phyloP scores from a whole-genome alignment of 2,329 filamentous ascomycete genomes.

The Monilinia polystroma region DNA sequence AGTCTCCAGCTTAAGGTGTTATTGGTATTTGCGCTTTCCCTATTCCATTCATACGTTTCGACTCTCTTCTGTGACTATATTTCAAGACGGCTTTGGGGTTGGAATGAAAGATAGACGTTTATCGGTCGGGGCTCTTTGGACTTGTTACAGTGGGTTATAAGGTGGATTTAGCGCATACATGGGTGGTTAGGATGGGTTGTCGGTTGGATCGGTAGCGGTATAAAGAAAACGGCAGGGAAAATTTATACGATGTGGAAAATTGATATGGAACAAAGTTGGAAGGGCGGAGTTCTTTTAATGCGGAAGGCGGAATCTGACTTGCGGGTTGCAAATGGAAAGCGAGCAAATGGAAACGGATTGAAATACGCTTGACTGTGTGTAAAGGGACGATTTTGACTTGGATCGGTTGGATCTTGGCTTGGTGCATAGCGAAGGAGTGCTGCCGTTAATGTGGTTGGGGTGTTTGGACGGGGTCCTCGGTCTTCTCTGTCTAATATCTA shows the following conservation, averaged over 20 bases:
- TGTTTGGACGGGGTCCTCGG: constrained; percentile 29
- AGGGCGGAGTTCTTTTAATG: constrained; percentile 42
- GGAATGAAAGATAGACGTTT: constrained; percentile 38
- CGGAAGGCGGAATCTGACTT: constrained; percentile 38
- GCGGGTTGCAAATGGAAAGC: constrained; percentile 27
- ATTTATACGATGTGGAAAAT: constrained; percentile 35
- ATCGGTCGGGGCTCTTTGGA: constrained; percentile 36
- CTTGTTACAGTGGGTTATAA: constrained; percentile 36
- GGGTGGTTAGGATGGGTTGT: constrained; percentile 30
- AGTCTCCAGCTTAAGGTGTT: constrained; percentile 39
- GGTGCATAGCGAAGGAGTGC: constrained; percentile 39
- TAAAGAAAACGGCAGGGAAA: constrained; percentile 38
- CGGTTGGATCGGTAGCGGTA: constrained; percentile 31
- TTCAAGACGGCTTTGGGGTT: constrained; percentile 41
- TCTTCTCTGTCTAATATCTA: constrained; percentile 23
- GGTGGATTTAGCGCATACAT: constrained; percentile 29
- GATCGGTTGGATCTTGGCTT: constrained; percentile 26
- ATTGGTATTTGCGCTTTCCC: constrained; percentile 31
- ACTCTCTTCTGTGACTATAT: constrained; percentile 38
- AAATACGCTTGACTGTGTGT: constrained; percentile 27
- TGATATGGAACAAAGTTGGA: constrained; percentile 30
- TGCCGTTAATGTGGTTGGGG: constrained; percentile 24
- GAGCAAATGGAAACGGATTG: constrained; percentile 25
- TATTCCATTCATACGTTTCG: constrained; percentile 37
- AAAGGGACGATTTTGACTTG: constrained; percentile 24